Evolutionary conservation across 306 rosid genomes (phyloP).

Genomic region (Inga laurina): DNA sequence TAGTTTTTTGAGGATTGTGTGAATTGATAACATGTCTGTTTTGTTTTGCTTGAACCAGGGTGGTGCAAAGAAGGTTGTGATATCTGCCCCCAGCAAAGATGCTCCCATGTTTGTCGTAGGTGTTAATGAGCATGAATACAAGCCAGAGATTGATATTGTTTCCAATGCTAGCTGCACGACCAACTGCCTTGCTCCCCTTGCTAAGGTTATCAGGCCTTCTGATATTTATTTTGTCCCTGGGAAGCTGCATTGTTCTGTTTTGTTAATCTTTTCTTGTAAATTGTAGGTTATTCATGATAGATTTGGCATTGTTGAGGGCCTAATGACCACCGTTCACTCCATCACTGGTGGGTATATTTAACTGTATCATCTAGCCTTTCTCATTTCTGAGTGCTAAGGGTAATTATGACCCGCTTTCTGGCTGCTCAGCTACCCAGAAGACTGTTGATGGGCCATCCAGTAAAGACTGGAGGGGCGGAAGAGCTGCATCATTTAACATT

Average conservation of each 20-base stretch:
- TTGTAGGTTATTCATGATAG: constrained; percentile 75
- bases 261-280: neutral
- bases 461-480: constrained; percentile 97
- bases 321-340: constrained; percentile 86
- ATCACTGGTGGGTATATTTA: constrained; percentile 64
- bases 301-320: constrained; percentile 88
- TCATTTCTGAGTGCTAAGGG: neutral
- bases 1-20: neutral
- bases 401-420: neutral
- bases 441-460: constrained; percentile 91
- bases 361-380: neutral
- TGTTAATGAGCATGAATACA: constrained; percentile 88
- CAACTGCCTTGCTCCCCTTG: constrained; percentile 91
- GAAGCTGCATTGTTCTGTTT: neutral
- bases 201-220: constrained; percentile 50
- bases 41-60: constrained; percentile 46
- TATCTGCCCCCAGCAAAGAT: constrained; percentile 93
- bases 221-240: neutral
- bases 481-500: constrained; percentile 91
- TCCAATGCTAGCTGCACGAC: constrained; percentile 94
- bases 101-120: constrained; percentile 96
- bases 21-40: neutral
- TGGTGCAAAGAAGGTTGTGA: constrained; percentile 91
- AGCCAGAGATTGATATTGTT: constrained; percentile 52
- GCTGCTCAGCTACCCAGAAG: constrained; percentile 74